phyloP scores from a whole-genome alignment of 2,329 filamentous ascomycete species.

The Helicocarpus griseus region DNA sequence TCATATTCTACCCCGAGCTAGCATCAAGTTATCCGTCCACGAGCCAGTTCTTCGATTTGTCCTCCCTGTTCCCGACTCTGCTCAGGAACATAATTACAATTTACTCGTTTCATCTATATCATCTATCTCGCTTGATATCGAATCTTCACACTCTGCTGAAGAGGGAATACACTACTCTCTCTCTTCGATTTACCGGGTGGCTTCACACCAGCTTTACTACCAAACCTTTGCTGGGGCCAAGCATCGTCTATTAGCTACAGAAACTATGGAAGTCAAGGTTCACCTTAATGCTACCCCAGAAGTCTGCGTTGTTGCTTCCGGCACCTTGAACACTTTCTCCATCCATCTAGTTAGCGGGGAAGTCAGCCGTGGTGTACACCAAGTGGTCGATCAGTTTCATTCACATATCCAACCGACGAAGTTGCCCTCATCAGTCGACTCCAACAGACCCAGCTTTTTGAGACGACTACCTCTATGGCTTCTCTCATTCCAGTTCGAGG shows the following conservation, averaged over 20 bases:
- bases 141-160: conserved; percentile 85
- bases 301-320: conserved; percentile 69
- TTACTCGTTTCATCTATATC: conserved; percentile 92
- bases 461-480: conserved; percentile 77
- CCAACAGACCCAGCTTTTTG: conserved; percentile 57
- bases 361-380: conserved; percentile 82
- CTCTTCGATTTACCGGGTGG: conserved; percentile 68
- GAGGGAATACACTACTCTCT: conserved; percentile 82
- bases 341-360: conserved; percentile 85
- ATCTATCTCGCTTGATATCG: conserved; percentile 82
- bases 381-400: conserved; percentile 78
- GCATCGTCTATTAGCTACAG: conserved; percentile 79
- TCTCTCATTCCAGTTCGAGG: conserved; percentile 71
- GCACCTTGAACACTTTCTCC: conserved; percentile 75
- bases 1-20: conserved; percentile 84
- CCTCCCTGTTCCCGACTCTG: conserved; percentile 62
- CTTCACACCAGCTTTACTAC: conserved; percentile 87
- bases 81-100: conserved; percentile 70
- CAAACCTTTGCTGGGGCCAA: conserved; percentile 74
- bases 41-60: conserved; percentile 89
- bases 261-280: conserved; percentile 77
- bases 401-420: conserved; percentile 59
- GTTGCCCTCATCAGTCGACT: conserved; percentile 39
- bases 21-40: conserved; percentile 90
- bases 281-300: conserved; percentile 79